Conservation (phyloP, 208 protist genomes). For the Leishmania guyanensis region DNA sequence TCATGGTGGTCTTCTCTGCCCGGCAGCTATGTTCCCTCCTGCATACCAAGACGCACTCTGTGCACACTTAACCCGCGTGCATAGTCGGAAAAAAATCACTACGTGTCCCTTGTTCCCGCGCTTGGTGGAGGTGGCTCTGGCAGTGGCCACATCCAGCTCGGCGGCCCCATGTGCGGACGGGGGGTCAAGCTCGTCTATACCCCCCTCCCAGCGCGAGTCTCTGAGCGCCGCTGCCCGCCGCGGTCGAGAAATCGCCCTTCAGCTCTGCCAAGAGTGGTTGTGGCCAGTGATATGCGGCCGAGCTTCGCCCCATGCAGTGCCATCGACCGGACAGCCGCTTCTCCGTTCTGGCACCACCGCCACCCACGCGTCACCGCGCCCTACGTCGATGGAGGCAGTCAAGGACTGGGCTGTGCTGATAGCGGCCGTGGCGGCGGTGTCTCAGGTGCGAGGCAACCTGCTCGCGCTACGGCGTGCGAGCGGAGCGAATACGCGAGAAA, state of each 20-base stretch:
- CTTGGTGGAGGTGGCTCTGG: constrained; percentile 46
- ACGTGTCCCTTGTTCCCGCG: constrained; percentile 51
- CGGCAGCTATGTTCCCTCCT: constrained; percentile 15
- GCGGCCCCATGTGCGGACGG: neutral
- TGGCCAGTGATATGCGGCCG: constrained; percentile 29
- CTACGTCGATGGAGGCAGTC: neutral
- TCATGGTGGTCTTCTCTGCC: constrained; percentile 23
- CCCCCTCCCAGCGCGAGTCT: neutral
- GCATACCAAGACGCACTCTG: constrained; percentile 29
- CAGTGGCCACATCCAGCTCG: neutral
- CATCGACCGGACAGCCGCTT: neutral
- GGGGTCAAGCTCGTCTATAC: too few relatives aligned
- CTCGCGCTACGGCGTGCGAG: constrained; percentile 16
- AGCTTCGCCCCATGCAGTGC: neutral
- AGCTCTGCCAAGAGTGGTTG: constrained; percentile 25
- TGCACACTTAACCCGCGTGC: constrained; percentile 19
- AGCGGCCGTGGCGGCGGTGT: constrained; percentile 18
- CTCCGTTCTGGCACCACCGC: neutral
- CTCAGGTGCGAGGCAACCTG: constrained; percentile 14
- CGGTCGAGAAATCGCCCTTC: constrained; percentile 12
- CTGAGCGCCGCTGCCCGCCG: neutral
- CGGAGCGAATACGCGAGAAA: neutral
- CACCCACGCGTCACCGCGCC: neutral
- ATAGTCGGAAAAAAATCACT: constrained; percentile 37
- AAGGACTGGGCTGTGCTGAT: constrained; percentile 31